Evolutionary conservation across 2,329 filamentous ascomycete species (phyloP), one percentile per base, ranked within the genome.

Genomic region (Dryadomyces quercus-mongolicae): DNA sequence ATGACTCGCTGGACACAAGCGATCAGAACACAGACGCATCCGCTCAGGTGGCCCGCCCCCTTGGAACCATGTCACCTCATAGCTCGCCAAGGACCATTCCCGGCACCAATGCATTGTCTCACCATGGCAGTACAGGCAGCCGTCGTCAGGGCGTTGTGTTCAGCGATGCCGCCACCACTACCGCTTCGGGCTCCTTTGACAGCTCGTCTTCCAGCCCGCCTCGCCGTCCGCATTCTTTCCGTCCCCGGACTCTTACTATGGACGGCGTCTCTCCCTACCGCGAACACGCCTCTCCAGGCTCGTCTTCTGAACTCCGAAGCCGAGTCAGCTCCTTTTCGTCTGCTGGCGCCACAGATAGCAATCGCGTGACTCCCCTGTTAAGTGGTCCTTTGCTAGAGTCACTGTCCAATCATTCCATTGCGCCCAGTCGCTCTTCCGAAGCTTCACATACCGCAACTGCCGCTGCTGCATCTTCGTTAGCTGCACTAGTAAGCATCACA

Each of bases 271-370:
- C 61, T 1, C 51, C 55, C 7, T 70, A 76, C 64, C 72, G 78
- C 44, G 74, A 72, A 54, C 72, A 76, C 49, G 56, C 64, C 52
- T 65, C 64, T 18, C 63, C 69, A 13, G 63, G 36, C 36, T 12
- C 10, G 10, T 16, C 66, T 4, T 56, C 65, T 40, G 77, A 81
- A 56, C 74, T 70, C 60, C 77, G 85, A 52, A 79, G 83, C 61
- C 77, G 85, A 52, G 79, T 88, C 46, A 83, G 85, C 51, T 88
- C 85, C 31, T 80, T 88, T 61, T 83, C 85, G 60, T 84, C 83
- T 40, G 75, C 81, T 8, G 70, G 74, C 4, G 77, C 81, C 5
- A 72, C 74, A 55, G 75, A 79, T 21, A 76, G 20, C 31, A 59
- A 64, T 49, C 64, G 63, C 46, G 53, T 58, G 5, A 58, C 60